These are phyloP conservation scores for Fusarium euwallaceae DNA, from an alignment of 2,329 filamentous ascomycete genomes.

Conservation along the genomic window DNA sequence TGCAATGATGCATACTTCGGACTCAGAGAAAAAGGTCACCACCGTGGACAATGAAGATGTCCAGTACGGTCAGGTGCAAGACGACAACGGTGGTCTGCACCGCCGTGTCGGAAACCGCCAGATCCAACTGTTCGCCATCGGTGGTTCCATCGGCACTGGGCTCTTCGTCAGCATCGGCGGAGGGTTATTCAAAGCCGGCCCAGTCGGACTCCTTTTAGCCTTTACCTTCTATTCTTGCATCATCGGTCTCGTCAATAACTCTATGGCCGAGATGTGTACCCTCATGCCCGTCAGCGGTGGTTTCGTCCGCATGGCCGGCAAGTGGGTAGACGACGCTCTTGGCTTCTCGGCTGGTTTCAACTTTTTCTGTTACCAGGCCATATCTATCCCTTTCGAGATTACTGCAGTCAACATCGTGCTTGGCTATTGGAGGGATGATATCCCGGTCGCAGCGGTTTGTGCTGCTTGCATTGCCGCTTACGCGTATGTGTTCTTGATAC, in stretches of 20 bases:
- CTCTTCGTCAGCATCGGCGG: conserved; percentile 71
- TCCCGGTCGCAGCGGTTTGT: not conserved
- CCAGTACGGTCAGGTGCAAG: not conserved
- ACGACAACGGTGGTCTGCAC: not conserved
- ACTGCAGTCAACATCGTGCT: conserved; percentile 55
- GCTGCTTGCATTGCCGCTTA: not conserved
- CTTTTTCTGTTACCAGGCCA: conserved; percentile 55
- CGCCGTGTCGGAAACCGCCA: not conserved
- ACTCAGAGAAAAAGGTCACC: not conserved
- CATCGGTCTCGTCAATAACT: not conserved
- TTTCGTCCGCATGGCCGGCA: conserved; percentile 72
- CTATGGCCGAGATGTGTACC: conserved; percentile 70
- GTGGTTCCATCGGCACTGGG: conserved; percentile 67
- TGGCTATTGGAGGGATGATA: conserved; percentile 12
- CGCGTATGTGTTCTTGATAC: not conserved
- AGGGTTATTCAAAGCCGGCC: conserved; percentile 56
- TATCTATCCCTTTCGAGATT: conserved; percentile 56
- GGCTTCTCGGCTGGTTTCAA: conserved; percentile 63
- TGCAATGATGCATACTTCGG: not conserved
- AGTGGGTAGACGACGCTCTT: conserved; percentile 73
- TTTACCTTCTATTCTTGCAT: not conserved
- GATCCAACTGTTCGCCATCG: conserved; percentile 57
- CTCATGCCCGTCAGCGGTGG: conserved; percentile 71
- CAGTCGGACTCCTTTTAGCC: not conserved
- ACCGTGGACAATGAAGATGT: not conserved